A percentile compares a stretch with the other conserved stretches of the same genome.
Evolutionary conservation across 768 basidiomycete species (phyloP).

Genomic region (Podaxis sp.): DNA sequence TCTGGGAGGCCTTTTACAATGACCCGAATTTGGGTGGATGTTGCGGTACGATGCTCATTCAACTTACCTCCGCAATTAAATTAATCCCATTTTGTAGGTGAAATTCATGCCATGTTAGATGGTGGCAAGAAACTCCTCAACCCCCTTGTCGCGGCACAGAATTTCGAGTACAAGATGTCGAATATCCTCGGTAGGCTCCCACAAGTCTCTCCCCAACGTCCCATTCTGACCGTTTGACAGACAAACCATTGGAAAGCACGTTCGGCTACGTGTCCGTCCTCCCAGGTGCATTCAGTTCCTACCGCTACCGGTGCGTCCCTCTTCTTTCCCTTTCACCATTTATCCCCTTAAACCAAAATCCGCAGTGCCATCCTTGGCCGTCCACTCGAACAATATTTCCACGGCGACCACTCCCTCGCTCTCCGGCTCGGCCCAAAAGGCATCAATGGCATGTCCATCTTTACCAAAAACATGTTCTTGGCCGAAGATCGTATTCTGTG

Average conservation of each 20-base stretch:
- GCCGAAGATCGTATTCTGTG: slow-evolving; percentile 96
- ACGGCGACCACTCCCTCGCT: slow-evolving; percentile 84
- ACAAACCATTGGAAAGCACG: slow-evolving; percentile 90
- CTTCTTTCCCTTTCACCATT: not conserved
- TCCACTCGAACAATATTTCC: slow-evolving; percentile 82
- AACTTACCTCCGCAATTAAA: not conserved
- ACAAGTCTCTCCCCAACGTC: not conserved
- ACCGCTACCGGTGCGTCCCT: slow-evolving; percentile 53
- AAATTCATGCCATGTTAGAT: slow-evolving; percentile 80
- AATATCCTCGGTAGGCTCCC: slow-evolving; percentile 68
- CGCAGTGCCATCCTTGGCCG: slow-evolving; percentile 80
- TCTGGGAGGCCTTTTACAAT: slow-evolving; percentile 92
- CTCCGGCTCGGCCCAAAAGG: slow-evolving; percentile 90
- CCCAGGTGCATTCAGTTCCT: slow-evolving; percentile 95
- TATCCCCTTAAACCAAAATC: not conserved
- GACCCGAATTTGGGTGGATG: slow-evolving; percentile 81
- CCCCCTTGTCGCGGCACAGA: slow-evolving; percentile 93
- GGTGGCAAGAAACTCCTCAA: slow-evolving; percentile 90
- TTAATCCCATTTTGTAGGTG: slow-evolving; percentile 34
- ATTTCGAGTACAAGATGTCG: slow-evolving; percentile 98
- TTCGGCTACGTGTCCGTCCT: slow-evolving; percentile 94
- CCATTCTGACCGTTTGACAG: slow-evolving; percentile 31
- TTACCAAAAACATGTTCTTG: slow-evolving; percentile 80
- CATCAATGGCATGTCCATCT: slow-evolving; percentile 94
- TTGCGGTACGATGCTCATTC: slow-evolving; percentile 42